Evolutionary conservation across 2,329 filamentous ascomycete species (phyloP).

Genomic region (Huntiella moniliformis): DNA sequence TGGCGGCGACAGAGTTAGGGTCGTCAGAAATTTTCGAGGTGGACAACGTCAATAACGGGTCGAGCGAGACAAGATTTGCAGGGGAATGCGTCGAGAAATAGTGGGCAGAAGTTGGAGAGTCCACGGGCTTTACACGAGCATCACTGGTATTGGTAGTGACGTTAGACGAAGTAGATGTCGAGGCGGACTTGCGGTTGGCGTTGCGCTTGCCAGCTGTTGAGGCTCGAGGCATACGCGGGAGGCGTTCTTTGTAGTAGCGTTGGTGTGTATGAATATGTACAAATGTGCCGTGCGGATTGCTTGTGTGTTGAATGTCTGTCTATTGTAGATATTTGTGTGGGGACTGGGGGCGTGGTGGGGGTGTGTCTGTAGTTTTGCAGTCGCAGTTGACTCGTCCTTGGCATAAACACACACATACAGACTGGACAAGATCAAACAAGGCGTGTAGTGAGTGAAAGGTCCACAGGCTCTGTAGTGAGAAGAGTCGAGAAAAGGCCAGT

Average conservation of each 20-base stretch:
- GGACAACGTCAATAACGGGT: no score
- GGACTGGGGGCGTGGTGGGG: neutral
- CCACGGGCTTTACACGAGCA: constrained; percentile 47
- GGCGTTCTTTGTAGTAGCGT: no score
- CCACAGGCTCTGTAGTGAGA: no score
- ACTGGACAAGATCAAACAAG: no score
- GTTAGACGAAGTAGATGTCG: neutral
- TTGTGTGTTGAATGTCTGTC: no score
- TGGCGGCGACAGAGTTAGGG: neutral
- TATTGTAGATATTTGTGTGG: no score
- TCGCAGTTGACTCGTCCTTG: no score
- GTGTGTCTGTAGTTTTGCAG: neutral
- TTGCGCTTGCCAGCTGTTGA: neutral
- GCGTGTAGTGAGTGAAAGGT: no score
- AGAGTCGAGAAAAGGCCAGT: no score
- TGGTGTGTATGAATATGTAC: no score
- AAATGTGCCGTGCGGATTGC: no score
- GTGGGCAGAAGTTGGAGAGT: constrained; percentile 20
- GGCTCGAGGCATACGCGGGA: constrained; percentile 3
- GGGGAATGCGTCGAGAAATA: constrained; percentile 38
- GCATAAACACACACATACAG: no score
- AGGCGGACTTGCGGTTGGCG: neutral
- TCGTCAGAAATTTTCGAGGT: neutral
- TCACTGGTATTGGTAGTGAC: constrained; percentile 46
- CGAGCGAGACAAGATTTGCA: constrained; percentile 14